Evolutionary conservation across 768 basidiomycete genomes (phyloP).

Genomic region (Cyclocybe cylindracea): DNA sequence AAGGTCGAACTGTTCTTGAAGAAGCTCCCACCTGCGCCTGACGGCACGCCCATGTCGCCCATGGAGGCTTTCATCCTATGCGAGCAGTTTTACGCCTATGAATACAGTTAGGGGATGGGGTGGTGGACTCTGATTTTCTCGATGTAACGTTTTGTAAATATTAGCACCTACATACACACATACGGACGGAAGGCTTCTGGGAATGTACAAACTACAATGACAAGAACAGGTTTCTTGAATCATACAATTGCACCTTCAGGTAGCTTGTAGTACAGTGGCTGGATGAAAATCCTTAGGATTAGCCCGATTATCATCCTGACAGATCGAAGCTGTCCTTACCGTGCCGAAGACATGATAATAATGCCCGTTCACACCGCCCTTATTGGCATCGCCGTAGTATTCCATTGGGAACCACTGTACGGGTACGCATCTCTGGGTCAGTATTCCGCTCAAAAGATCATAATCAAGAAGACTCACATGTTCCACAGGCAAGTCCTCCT

Average conservation of each 20-base stretch:
- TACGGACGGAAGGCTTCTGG: too few relatives aligned
- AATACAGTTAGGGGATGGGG: too few relatives aligned
- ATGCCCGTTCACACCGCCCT: conserved; percentile 68
- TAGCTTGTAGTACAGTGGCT: conserved; percentile 58
- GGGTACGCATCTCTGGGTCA: background rate
- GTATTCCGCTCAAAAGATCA: background rate
- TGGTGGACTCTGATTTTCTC: too few relatives aligned
- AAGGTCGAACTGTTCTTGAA: conserved; percentile 6
- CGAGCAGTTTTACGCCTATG: conserved; percentile 8
- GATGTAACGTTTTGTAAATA: too few relatives aligned
- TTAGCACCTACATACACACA: background rate
- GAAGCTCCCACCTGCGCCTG: background rate
- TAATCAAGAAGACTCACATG: conserved; percentile 46
- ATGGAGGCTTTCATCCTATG: conserved; percentile 10
- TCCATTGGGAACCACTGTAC: conserved; percentile 77
- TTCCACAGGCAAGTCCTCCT: conserved; percentile 63
- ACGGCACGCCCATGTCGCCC: conserved; percentile 1
- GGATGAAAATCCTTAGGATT: background rate
- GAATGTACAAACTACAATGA: too few relatives aligned
- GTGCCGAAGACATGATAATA: conserved; percentile 78
- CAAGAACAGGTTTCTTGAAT: background rate
- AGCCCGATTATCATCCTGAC: background rate
- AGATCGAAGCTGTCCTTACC: conserved; percentile 34
- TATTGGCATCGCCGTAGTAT: conserved; percentile 56
- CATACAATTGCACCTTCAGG: conserved; percentile 45